Conservation (phyloP, 2,329 filamentous ascomycete genomes). For the Zalaria sp. region DNA sequence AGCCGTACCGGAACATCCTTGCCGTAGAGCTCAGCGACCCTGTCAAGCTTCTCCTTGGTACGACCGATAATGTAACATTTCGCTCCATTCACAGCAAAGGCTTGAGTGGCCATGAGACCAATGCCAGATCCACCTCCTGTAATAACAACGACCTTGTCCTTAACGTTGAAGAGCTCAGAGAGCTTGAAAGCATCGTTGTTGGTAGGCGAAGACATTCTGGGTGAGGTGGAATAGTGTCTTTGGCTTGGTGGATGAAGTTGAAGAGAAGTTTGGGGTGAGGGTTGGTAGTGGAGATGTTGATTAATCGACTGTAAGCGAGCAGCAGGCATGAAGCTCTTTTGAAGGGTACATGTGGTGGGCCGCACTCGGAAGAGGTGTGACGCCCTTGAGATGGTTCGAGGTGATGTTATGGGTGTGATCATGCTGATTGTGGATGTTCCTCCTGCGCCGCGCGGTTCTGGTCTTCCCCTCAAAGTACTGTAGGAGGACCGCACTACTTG, state of each 20-base stretch:
- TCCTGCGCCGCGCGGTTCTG: too few species aligned
- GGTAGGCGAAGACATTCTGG: slow-evolving; percentile 8
- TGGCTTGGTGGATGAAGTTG: not conserved
- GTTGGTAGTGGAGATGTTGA: too few species aligned
- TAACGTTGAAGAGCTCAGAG: slow-evolving; percentile 21
- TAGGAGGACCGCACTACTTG: too few species aligned
- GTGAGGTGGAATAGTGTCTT: not conserved
- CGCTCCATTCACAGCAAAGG: slow-evolving; percentile 15
- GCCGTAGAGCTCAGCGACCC: slow-evolving; percentile 28
- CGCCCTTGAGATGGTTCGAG: too few species aligned
- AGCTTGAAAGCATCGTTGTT: slow-evolving; percentile 23
- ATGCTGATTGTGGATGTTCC: too few species aligned
- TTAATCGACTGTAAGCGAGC: too few species aligned
- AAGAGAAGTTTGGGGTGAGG: too few species aligned
- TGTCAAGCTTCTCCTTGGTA: slow-evolving; percentile 33
- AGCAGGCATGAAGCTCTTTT: too few species aligned
- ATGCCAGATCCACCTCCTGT: slow-evolving; percentile 33
- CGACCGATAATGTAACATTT: slow-evolving; percentile 36
- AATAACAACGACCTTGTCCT: slow-evolving; percentile 26
- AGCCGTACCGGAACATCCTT: slow-evolving; percentile 22
- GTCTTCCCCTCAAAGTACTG: too few species aligned
- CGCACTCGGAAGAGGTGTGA: too few species aligned
- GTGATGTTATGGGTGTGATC: too few species aligned
- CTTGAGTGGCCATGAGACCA: slow-evolving; percentile 32
- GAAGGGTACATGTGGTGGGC: too few species aligned